Evolutionary conservation across 2,329 filamentous ascomycete genomes (phyloP).

Genomic region (Sporothrix variecibatus): DNA sequence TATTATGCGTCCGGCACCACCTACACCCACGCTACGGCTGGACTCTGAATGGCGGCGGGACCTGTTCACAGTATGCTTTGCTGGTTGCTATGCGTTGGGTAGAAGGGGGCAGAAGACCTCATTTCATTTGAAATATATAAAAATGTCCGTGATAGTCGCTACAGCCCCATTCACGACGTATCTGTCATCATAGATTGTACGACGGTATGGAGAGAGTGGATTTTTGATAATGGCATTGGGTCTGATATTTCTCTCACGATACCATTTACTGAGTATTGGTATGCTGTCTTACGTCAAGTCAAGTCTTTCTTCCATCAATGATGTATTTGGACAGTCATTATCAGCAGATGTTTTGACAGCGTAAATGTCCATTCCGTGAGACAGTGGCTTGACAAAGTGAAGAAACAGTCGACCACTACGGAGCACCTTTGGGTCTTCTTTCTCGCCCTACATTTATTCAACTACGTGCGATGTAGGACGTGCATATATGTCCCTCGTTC

Average conservation of each 20-base stretch:
- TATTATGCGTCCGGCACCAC: conserved; percentile 4
- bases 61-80: too few relatives aligned
- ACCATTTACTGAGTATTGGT: too few relatives aligned
- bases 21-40: background rate
- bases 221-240: background rate
- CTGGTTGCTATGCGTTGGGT: background rate
- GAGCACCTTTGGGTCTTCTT: too few relatives aligned
- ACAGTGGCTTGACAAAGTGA: background rate
- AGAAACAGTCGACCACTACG: background rate
- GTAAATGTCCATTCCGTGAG: background rate
- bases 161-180: background rate
- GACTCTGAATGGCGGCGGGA: background rate
- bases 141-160: background rate
- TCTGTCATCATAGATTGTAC: background rate
- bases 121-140: background rate
- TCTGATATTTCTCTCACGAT: too few relatives aligned
- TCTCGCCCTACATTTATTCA: background rate
- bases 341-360: background rate
- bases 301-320: background rate
- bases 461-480: background rate
- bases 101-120: background rate
- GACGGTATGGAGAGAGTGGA: background rate
- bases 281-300: background rate
- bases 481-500: background rate
- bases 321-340: background rate